These are phyloP conservation scores for Suhomyces sp. DNA, from an alignment of 805 yeast genomes.

Conservation along the genomic window DNA sequence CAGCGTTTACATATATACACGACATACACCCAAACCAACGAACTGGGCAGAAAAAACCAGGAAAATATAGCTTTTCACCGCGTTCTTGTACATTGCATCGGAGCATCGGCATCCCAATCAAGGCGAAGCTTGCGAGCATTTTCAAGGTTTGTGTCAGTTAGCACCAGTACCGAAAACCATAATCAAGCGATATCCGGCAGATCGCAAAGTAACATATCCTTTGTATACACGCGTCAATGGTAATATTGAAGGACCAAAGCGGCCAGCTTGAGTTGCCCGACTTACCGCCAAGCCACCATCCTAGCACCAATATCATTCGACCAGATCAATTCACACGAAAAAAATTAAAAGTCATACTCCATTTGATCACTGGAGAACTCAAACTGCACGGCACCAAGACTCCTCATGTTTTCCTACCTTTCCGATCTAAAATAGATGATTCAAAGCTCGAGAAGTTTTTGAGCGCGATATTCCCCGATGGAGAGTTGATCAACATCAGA, in stretches of 20 bases:
- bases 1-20: background rate
- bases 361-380: constrained; percentile 66
- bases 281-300: constrained; percentile 15
- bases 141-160: background rate
- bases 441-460: constrained; percentile 56
- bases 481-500: constrained; percentile 36
- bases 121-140: background rate
- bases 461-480: constrained; percentile 56
- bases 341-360: constrained; percentile 65
- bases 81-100: background rate
- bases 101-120: background rate
- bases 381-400: constrained; percentile 68
- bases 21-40: background rate
- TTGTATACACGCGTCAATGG: constrained; percentile 8
- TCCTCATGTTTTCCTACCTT: constrained; percentile 74
- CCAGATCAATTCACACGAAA: constrained; percentile 54
- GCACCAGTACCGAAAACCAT: background rate
- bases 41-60: background rate
- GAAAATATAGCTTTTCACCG: background rate
- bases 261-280: constrained; percentile 23
- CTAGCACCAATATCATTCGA: constrained; percentile 9
- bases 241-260: constrained; percentile 8
- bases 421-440: constrained; percentile 67
- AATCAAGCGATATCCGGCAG: background rate
- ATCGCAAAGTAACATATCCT: background rate